These are phyloP conservation scores for Drechslerella stenobrocha DNA, from an alignment of 2,329 filamentous ascomycete species.

Conservation along the genomic window DNA sequence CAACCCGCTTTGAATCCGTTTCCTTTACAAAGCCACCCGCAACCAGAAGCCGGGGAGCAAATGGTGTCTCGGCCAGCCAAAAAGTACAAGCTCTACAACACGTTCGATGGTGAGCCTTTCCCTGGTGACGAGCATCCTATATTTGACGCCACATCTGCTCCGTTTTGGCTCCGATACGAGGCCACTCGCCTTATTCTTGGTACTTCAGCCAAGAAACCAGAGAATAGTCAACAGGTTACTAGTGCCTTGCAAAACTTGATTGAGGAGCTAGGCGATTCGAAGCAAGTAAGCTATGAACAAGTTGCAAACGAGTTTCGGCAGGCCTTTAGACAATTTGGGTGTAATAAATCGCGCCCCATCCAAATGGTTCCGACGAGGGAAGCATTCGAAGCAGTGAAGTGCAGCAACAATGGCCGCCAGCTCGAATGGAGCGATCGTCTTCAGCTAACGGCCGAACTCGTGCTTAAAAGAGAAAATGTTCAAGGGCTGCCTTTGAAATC, in stretches of 20 bases:
- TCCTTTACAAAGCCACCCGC: not conserved
- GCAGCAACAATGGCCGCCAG: not conserved
- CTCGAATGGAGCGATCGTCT: slow-evolving; percentile 17
- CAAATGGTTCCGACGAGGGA: not conserved
- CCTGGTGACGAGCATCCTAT: slow-evolving; percentile 21
- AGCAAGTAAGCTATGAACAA: slow-evolving; percentile 1
- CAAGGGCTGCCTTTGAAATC: not conserved
- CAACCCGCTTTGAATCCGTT: not conserved
- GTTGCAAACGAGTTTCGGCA: not conserved
- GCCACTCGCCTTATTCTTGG: slow-evolving; percentile 11
- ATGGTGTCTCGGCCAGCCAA: not conserved
- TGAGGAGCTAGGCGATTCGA: not conserved
- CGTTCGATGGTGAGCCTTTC: slow-evolving; percentile 8
- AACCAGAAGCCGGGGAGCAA: not conserved
- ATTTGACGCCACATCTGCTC: not conserved
- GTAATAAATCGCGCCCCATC: slow-evolving; percentile 1
- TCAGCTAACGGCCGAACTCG: slow-evolving; percentile 20
- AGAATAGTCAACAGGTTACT: not conserved
- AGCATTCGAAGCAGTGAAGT: not conserved
- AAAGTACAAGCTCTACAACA: slow-evolving; percentile 17
- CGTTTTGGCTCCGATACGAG: slow-evolving; percentile 39
- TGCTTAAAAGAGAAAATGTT: not conserved
- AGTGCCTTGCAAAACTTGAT: not conserved
- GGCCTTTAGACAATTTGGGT: not conserved
- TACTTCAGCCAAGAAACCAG: slow-evolving; percentile 5